Percentiles rank a stretch among this genome's conserved stretches.
phyloP scores from a whole-genome alignment of 331 rosid species.

The Phaseolus coccineus region DNA sequence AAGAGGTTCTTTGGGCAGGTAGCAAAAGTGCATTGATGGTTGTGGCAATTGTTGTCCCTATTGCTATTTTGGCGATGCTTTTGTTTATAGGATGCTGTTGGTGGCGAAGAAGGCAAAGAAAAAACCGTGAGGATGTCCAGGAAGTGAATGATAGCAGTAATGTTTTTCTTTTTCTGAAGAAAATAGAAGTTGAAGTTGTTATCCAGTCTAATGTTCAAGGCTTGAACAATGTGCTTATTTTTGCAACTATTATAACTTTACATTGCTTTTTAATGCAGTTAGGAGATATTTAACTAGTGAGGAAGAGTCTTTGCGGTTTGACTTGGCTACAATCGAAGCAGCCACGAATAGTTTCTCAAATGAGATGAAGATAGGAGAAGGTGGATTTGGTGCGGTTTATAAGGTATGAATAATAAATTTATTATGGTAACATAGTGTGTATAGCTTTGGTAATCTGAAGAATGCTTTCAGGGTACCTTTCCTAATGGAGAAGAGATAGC shows the following conservation, averaged over 20 bases:
- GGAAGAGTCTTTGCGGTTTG: slow-evolving; percentile 56
- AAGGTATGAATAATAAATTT: slow-evolving; percentile 46
- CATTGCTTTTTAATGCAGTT: not conserved
- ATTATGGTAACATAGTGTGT: not conserved
- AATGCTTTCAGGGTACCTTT: slow-evolving; percentile 53
- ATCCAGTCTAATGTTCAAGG: not conserved
- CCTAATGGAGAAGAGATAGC: slow-evolving; percentile 59
- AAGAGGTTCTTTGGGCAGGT: slow-evolving; percentile 27
- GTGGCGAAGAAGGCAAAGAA: not conserved
- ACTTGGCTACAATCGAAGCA: slow-evolving; percentile 50
- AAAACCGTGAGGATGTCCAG: not conserved
- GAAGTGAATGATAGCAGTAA: slow-evolving; percentile 15
- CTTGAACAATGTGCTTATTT: not conserved
- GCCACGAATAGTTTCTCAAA: slow-evolving; percentile 64
- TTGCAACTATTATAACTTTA: not conserved
- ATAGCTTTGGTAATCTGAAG: not conserved
- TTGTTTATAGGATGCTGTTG: not conserved
- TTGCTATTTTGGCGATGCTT: slow-evolving; percentile 34
- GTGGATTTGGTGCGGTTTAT: slow-evolving; percentile 73
- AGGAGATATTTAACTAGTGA: not conserved
- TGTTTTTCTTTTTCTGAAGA: not conserved
- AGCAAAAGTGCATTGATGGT: not conserved
- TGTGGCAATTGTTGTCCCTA: slow-evolving; percentile 42
- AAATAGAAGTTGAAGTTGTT: not conserved
- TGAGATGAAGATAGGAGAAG: slow-evolving; percentile 62